Conservation (phyloP, 1,139 yeast species). For the Yamadazyma siamensis region DNA sequence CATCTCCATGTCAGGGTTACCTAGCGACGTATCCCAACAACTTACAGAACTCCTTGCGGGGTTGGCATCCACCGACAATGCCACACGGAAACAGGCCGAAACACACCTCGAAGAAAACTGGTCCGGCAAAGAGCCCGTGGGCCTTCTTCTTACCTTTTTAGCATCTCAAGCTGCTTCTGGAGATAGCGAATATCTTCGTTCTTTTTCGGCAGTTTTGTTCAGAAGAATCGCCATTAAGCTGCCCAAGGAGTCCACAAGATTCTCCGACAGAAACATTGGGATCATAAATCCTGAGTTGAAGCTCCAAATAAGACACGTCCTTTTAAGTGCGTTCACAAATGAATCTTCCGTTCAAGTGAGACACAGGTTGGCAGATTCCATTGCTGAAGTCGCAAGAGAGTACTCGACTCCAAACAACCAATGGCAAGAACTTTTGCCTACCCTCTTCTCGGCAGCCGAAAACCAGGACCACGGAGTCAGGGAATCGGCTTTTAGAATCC, state of each 20-base stretch:
- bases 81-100: slow-evolving; percentile 75
- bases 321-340: slow-evolving; percentile 69
- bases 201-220: slow-evolving; percentile 83
- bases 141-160: slow-evolving; percentile 67
- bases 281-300: slow-evolving; percentile 58
- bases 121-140: slow-evolving; percentile 63
- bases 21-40: slow-evolving; percentile 57
- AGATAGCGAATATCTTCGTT: slow-evolving; percentile 48
- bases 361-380: slow-evolving; percentile 90
- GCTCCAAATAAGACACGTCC: slow-evolving; percentile 58
- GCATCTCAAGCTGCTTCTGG: slow-evolving; percentile 77
- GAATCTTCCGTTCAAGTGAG: slow-evolving; percentile 69
- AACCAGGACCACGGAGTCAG: slow-evolving; percentile 68
- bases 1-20: no score
- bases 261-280: slow-evolving; percentile 77
- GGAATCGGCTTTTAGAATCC: slow-evolving; percentile 88
- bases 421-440: slow-evolving; percentile 80
- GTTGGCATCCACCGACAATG: slow-evolving; percentile 76
- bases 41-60: slow-evolving; percentile 61
- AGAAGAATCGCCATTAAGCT: slow-evolving; percentile 82
- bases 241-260: slow-evolving; percentile 58
- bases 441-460: slow-evolving; percentile 65
- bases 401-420: slow-evolving; percentile 48
- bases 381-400: slow-evolving; percentile 83
- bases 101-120: slow-evolving; percentile 68